Percentiles rank a stretch among this genome's conserved stretches.
Conservation (phyloP, 345 rosid species). For the Leavenworthia alabamica region DNA sequence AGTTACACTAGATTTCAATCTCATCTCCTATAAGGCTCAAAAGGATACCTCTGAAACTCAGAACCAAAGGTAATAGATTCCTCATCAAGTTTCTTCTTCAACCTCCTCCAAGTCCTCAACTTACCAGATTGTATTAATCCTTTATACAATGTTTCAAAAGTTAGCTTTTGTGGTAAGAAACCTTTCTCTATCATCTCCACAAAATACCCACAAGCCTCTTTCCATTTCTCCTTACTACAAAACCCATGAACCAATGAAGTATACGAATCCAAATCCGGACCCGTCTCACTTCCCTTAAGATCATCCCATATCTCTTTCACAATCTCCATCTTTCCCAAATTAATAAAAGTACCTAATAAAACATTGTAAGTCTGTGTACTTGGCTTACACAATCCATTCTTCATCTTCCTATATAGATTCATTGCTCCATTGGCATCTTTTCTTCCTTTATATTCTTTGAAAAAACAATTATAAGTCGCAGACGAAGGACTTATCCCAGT, state of each 20-base stretch:
- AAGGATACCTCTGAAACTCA: conserved; percentile 59
- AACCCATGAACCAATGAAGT: conserved; percentile 62
- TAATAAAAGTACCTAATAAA: conserved; percentile 54
- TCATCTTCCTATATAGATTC: conserved; percentile 68
- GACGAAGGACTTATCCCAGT: conserved; percentile 56
- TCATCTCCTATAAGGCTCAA: conserved; percentile 65
- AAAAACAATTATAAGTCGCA: conserved; percentile 71
- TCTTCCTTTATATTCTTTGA: conserved; percentile 81
- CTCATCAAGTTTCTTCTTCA: conserved; percentile 79
- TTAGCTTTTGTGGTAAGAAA: conserved; percentile 73
- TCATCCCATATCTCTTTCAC: conserved; percentile 71
- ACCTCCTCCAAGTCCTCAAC: conserved; percentile 86
- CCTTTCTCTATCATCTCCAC: conserved; percentile 94
- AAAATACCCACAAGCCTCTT: conserved; percentile 63
- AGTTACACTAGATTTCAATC: not conserved
- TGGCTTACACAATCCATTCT: conserved; percentile 36
- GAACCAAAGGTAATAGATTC: conserved; percentile 67
- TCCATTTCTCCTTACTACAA: conserved; percentile 64
- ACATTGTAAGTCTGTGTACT: conserved; percentile 57
- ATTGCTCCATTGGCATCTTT: conserved; percentile 55
- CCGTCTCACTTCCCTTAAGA: conserved; percentile 39
- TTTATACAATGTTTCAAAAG: conserved; percentile 70
- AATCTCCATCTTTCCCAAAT: conserved; percentile 45
- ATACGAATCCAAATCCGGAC: conserved; percentile 80
- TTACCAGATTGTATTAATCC: conserved; percentile 82